phyloP scores from a whole-genome alignment of 164 flowering plant species.

The grape (Vitis vinifera) region ASM3070453v1 NC_081816.1:16815001-16815500 shows the following conservation, averaged over 20 bases:
- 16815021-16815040: conserved; percentile 94
- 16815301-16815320: not conserved
- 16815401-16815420: not conserved
- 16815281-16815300: conserved; percentile 63
- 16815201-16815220: conserved; percentile 92
- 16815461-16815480: not conserved
- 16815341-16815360: too few relatives aligned
- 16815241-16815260: conserved; percentile 89
- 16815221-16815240: conserved; percentile 97
- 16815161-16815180: not conserved
- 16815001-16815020: conserved; percentile 95
- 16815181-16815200: conserved; percentile 13
- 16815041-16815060: conserved; percentile 99
- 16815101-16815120: not conserved
- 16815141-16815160: conserved; percentile 3
- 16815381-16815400: too few relatives aligned
- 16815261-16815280: conserved; percentile 92
- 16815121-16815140: not conserved
- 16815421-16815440: not conserved
- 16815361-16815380: too few relatives aligned
- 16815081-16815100: conserved; percentile 17
- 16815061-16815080: conserved; percentile 93
- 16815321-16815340: not conserved
- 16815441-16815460: not conserved
- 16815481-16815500: not conserved